Conservation (phyloP, 176 grass and related monocot species). For the Coix lacrymajobi region DNA sequence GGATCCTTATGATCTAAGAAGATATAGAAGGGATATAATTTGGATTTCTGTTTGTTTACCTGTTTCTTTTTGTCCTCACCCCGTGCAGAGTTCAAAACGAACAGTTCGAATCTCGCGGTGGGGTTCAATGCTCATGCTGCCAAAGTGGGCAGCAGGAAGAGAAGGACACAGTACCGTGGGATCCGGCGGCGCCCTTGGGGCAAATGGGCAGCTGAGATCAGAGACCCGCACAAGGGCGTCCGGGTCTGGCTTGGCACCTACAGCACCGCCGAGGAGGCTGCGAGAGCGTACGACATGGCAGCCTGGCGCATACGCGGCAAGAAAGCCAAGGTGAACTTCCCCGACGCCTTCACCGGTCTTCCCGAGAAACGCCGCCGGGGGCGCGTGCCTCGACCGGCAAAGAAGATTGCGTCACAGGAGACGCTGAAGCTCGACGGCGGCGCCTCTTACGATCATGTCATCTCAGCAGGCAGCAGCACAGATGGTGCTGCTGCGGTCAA, state of each 20-base stretch:
- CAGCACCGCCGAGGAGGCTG: slow-evolving; percentile 71
- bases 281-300: slow-evolving; percentile 62
- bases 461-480: neutral
- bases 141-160: slow-evolving; percentile 33
- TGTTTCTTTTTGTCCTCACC: neutral
- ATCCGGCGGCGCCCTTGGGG: slow-evolving; percentile 69
- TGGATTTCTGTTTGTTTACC: neutral
- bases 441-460: neutral
- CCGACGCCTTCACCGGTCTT: slow-evolving; percentile 4
- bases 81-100: neutral
- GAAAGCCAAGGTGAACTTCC: slow-evolving; percentile 88
- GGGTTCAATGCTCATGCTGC: neutral
- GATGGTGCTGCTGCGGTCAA: neutral
- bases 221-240: slow-evolving; percentile 72
- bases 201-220: slow-evolving; percentile 88
- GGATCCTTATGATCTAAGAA: neutral
- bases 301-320: slow-evolving; percentile 68
- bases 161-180: slow-evolving; percentile 55
- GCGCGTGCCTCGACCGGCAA: neutral
- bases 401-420: neutral
- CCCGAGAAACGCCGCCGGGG: neutral
- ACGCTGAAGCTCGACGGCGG: neutral
- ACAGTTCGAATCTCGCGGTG: neutral
- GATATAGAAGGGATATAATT: neutral
- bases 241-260: slow-evolving; percentile 78